Conservation (phyloP, 176 grass and related monocot species). For the Oryza brachyantha region DNA sequence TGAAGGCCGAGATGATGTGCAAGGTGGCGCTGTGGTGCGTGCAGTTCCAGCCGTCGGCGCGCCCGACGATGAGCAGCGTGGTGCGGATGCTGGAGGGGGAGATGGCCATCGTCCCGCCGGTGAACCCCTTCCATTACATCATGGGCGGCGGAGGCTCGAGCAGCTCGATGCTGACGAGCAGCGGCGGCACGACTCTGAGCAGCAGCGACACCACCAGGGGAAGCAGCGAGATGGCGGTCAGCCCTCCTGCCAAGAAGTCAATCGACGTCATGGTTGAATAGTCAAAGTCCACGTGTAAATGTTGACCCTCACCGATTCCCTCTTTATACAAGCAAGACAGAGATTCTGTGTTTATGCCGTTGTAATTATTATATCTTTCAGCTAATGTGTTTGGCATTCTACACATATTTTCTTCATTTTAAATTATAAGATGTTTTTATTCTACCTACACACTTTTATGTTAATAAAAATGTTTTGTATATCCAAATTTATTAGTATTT, state of each 20-base stretch:
- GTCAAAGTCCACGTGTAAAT: neutral
- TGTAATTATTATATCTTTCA: neutral
- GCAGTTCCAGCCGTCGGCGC: constrained; percentile 54
- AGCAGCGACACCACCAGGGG: neutral
- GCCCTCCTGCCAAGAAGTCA: neutral
- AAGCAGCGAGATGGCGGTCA: neutral
- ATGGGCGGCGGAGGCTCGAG: neutral
- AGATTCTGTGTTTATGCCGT: neutral
- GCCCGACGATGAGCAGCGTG: constrained; percentile 69
- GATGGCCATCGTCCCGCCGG: constrained; percentile 58
- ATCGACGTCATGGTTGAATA: neutral
- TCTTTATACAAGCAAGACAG: neutral
- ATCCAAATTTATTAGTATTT: no score
- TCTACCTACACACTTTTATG: no score
- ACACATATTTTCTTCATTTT: neutral
- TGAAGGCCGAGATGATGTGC: constrained; percentile 70
- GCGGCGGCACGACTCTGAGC: neutral
- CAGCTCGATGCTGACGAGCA: neutral
- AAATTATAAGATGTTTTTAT: no score
- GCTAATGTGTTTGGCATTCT: neutral
- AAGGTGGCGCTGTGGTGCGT: constrained; percentile 80
- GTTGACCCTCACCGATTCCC: neutral
- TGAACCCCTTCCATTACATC: constrained; percentile 65
- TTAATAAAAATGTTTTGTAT: no score
- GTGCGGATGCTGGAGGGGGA: constrained; percentile 83